phyloP scores from a whole-genome alignment of 179 eudicot species.

The Patellifolia procumbens region DNA sequence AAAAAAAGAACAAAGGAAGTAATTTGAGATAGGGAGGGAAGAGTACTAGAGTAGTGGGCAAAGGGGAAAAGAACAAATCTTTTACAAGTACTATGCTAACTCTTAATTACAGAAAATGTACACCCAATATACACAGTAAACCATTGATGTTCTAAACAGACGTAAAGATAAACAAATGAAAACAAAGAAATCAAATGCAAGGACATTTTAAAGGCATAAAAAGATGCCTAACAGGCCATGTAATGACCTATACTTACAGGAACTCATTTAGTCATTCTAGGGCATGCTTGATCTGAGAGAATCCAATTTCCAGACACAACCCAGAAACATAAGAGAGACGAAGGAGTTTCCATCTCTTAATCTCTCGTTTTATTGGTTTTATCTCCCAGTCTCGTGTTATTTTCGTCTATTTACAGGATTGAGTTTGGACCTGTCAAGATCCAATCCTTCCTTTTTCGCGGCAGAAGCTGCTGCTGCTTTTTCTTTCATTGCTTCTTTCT shows the following conservation, averaged over 20 bases:
- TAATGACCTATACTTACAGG: neutral
- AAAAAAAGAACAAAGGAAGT: too few species aligned
- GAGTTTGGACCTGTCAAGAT: conserved; percentile 51
- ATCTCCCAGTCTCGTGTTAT: neutral
- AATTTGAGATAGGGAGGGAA: neutral
- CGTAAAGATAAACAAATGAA: neutral
- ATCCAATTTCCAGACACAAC: neutral
- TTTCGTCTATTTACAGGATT: conserved; percentile 37
- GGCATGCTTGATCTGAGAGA: neutral
- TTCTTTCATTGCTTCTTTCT: conserved; percentile 93
- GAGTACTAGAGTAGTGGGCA: neutral
- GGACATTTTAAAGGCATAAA: conserved; percentile 19
- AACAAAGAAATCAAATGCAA: neutral
- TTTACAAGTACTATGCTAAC: neutral
- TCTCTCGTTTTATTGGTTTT: neutral
- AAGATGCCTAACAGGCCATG: conserved; percentile 24
- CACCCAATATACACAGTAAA: conserved; percentile 5
- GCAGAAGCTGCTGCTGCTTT: conserved; percentile 54
- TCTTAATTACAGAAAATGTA: conserved; percentile 22
- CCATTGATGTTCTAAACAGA: neutral
- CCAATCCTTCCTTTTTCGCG: conserved; percentile 53
- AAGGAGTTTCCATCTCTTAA: neutral
- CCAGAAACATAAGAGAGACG: neutral
- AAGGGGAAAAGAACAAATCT: neutral
- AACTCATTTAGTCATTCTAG: neutral